phyloP scores from a whole-genome alignment of 2,329 filamentous ascomycete species.

The Claviceps citrina region DNA sequence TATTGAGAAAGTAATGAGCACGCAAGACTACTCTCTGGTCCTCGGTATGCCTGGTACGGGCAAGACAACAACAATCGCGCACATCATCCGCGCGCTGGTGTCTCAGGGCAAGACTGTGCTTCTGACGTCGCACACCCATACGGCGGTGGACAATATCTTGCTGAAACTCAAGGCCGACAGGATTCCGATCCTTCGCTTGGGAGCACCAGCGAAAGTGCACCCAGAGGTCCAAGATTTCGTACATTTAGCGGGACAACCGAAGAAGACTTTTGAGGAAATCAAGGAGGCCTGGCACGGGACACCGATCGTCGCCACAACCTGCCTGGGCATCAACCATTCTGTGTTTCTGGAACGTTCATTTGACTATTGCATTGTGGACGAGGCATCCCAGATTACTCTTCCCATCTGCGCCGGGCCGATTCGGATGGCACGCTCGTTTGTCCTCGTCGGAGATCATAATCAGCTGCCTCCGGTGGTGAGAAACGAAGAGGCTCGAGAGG shows the following conservation, averaged over 20 bases:
- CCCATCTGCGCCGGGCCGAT: conserved; percentile 91
- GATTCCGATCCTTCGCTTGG: conserved; percentile 70
- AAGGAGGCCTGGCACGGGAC: conserved; percentile 70
- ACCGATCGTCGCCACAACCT: conserved; percentile 86
- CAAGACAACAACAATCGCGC: conserved; percentile 94
- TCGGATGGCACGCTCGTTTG: conserved; percentile 79
- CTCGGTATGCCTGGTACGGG: conserved; percentile 96
- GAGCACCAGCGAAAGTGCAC: conserved; percentile 72
- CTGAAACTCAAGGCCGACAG: conserved; percentile 73
- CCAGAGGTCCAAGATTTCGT: conserved; percentile 77
- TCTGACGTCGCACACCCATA: conserved; percentile 90
- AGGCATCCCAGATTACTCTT: conserved; percentile 92
- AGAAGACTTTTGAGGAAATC: conserved; percentile 68
- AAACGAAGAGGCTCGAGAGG: conserved; percentile 72
- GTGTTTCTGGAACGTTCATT: conserved; percentile 81
- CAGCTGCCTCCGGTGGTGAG: conserved; percentile 89
- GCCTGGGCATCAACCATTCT: conserved; percentile 76
- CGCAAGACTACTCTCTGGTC: conserved; percentile 89
- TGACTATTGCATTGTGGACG: conserved; percentile 96
- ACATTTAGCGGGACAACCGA: conserved; percentile 58
- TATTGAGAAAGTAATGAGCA: conserved; percentile 90
- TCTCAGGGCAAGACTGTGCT: conserved; percentile 84
- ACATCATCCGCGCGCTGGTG: conserved; percentile 84
- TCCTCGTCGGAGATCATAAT: conserved; percentile 91
- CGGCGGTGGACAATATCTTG: conserved; percentile 93